These are phyloP conservation scores for Pythium pectinolyticum DNA, from an alignment of 352 stramenopile genomes.

Conservation along the genomic window DNA sequence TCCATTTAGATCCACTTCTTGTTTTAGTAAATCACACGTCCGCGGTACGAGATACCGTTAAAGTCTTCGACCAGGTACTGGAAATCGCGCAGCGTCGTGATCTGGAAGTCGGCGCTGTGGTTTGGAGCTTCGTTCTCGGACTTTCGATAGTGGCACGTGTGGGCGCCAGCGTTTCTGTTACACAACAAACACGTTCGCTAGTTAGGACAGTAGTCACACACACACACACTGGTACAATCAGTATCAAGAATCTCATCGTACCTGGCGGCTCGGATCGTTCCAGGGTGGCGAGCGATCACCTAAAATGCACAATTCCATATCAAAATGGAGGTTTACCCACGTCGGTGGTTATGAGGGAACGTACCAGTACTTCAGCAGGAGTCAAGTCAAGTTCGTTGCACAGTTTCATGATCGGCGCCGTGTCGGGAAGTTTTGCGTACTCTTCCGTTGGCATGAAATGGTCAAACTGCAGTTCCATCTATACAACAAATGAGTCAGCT, in stretches of 20 bases:
- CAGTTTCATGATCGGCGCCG: slow-evolving; percentile 44
- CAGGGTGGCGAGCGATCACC: slow-evolving; percentile 51
- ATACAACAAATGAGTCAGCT: neutral
- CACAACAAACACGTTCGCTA: no score
- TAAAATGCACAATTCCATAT: neutral
- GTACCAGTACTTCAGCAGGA: slow-evolving; percentile 54
- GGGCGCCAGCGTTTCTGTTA: slow-evolving; percentile 52
- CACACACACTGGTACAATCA: no score
- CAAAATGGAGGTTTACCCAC: neutral
- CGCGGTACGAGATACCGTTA: slow-evolving; percentile 74
- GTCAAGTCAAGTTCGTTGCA: slow-evolving; percentile 55
- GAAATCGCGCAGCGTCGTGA: slow-evolving; percentile 58
- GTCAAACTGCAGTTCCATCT: slow-evolving; percentile 76
- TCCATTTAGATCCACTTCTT: no score
- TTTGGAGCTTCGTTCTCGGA: slow-evolving; percentile 64
- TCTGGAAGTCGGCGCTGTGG: slow-evolving; percentile 71
- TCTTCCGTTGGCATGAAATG: slow-evolving; percentile 48
- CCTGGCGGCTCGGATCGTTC: slow-evolving; percentile 64
- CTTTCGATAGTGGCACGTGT: slow-evolving; percentile 74
- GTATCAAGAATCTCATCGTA: no score
- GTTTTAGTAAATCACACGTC: neutral
- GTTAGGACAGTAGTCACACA: no score
- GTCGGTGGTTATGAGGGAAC: neutral
- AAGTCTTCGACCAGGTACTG: slow-evolving; percentile 74
- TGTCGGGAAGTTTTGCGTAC: slow-evolving; percentile 46